Percentiles rank a stretch among this genome's conserved stretches.
Evolutionary conservation across 2,329 filamentous ascomycete genomes (phyloP).

Genomic region (Fusarium sp.): DNA sequence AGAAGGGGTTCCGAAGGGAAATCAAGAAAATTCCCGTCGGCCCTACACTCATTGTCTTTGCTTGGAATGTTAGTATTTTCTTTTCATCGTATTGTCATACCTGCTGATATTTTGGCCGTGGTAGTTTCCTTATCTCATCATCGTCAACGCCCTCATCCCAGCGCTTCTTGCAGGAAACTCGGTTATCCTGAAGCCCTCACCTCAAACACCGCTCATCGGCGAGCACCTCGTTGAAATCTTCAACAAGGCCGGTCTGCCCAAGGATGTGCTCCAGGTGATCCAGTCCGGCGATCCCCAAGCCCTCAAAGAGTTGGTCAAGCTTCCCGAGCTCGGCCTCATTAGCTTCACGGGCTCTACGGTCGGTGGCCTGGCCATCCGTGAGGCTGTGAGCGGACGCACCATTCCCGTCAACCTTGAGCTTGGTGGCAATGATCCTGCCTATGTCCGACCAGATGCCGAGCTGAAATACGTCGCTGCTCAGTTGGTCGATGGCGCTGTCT

Average conservation of each 20-base stretch:
- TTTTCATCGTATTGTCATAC: accelerated
- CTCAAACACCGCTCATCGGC: background rate
- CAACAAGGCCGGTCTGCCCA: background rate
- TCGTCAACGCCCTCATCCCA: constrained; percentile 90
- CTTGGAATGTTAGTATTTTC: constrained; percentile 82
- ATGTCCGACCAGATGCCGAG: constrained; percentile 57
- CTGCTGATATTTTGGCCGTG: background rate
- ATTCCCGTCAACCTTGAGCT: background rate
- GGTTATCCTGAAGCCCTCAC: constrained; percentile 92
- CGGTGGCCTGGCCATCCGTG: background rate
- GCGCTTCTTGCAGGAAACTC: constrained; percentile 88
- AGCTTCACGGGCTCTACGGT: background rate
- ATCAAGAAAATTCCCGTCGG: constrained; percentile 89
- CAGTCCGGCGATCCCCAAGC: background rate
- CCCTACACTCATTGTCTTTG: constrained; percentile 87
- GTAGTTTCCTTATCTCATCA: constrained; percentile 93
- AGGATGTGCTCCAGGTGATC: background rate
- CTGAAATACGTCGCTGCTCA: constrained; percentile 89
- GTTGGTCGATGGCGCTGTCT: constrained; percentile 93
- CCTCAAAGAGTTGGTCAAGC: background rate
- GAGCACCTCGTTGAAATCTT: background rate
- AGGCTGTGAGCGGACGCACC: background rate
- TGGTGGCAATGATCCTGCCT: background rate
- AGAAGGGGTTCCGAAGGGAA: constrained; percentile 88
- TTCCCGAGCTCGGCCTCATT: background rate